Percentiles rank a stretch among this genome's conserved stretches.
These are phyloP conservation scores for Sambucus nigra DNA, from an alignment of 129 eudicot species.

Conservation along the genomic window DNA sequence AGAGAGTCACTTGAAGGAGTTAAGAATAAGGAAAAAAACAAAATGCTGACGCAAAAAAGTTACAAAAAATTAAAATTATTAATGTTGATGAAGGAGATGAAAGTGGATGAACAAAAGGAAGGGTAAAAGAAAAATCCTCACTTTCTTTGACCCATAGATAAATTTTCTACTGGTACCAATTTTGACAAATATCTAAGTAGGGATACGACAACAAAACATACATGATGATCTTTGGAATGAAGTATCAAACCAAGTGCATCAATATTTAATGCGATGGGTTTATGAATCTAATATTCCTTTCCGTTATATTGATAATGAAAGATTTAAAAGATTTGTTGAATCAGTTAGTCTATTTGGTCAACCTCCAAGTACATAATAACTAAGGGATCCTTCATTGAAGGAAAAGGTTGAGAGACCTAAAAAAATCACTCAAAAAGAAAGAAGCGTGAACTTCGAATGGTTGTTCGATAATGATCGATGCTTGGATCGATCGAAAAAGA, in stretches of 20 bases:
- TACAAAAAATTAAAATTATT: neutral
- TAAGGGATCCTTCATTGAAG: neutral
- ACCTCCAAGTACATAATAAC: conserved; percentile 2
- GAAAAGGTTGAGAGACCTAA: conserved; percentile 4
- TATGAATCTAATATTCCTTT: conserved; percentile 1
- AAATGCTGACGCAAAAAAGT: too few species aligned
- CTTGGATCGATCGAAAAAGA: conserved; percentile 10
- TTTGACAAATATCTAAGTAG: neutral
- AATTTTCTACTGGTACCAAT: neutral
- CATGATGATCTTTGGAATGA: conserved; percentile 2
- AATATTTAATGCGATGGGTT: neutral
- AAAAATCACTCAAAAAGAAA: neutral
- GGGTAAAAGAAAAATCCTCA: neutral
- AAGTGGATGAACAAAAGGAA: too few species aligned
- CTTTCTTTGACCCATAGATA: neutral
- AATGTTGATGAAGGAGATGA: neutral
- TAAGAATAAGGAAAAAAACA: too few species aligned
- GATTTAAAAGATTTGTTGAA: neutral
- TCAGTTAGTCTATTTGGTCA: neutral
- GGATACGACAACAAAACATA: neutral
- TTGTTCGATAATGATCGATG: conserved; percentile 13
- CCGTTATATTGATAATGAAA: neutral
- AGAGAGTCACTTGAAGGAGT: too few species aligned
- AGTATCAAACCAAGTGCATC: neutral
- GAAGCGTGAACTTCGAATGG: conserved; percentile 12